phyloP scores from a whole-genome alignment of 2,329 filamentous ascomycete genomes.

The Dothideomycetes sp. region DNA sequence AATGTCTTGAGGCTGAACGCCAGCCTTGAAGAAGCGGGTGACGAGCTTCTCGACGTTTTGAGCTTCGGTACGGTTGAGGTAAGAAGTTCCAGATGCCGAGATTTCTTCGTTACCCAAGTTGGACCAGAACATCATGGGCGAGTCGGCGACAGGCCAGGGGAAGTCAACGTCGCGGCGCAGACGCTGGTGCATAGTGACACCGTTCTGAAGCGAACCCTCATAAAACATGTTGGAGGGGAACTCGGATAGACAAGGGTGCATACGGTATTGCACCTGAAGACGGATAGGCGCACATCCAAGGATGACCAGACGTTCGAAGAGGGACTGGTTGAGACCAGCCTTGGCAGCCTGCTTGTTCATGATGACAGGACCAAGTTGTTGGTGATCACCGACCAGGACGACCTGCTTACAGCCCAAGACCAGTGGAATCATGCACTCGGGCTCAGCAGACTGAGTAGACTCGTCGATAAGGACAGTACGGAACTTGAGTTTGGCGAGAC shows the following conservation, averaged over 20 bases:
- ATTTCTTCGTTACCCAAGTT: constrained; percentile 98
- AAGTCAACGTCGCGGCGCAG: constrained; percentile 92
- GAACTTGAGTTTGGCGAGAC: constrained; percentile 95
- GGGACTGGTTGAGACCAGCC: constrained; percentile 92
- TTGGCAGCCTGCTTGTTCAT: constrained; percentile 99
- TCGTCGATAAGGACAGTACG: constrained; percentile 96
- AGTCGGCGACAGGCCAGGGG: constrained; percentile 89
- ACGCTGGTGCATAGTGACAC: constrained; percentile 80
- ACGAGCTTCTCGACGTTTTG: constrained; percentile 98
- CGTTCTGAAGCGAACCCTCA: constrained; percentile 92
- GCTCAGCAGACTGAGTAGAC: constrained; percentile 94
- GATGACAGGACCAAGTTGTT: constrained; percentile 94
- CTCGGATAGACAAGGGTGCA: constrained; percentile 94
- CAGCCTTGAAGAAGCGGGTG: constrained; percentile 96
- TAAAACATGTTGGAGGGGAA: constrained; percentile 99
- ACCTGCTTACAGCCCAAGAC: constrained; percentile 98
- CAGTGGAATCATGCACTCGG: constrained; percentile 96
- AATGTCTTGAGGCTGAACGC: constrained; percentile 86
- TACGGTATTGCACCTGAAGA: constrained; percentile 94
- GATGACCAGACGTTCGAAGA: constrained; percentile 93
- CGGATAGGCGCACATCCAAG: constrained; percentile 83
- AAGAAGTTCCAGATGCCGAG: constrained; percentile 92
- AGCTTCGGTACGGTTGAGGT: constrained; percentile 94
- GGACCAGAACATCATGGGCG: constrained; percentile 99
- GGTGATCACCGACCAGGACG: constrained; percentile 96